Evolutionary conservation across 2,329 filamentous ascomycete genomes (phyloP), one percentile per base, ranked within the genome.

Genomic region (Cladophialophora psammophila): DNA sequence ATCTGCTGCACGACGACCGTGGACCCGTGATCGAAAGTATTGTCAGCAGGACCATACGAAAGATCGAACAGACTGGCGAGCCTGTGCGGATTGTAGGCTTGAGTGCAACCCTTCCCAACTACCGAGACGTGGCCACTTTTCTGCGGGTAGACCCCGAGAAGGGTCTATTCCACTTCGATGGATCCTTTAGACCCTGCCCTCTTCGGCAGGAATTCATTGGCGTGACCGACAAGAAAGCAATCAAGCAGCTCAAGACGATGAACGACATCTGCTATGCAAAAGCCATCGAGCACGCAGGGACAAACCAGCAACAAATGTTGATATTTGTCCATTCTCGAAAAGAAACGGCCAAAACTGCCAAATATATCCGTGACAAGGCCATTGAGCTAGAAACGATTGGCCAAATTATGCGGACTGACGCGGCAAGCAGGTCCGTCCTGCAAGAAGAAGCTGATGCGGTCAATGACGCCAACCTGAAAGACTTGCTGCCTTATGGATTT

Each of bases 201-300:
- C 80, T 99, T 73, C 93, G 92, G 74, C 95, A 99, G 77, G 96
- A 99, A 78, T 99, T 98, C 76, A 92, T 99, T 72, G 95, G 95
- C 61, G 91, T 99, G 52, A 97, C 94, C 0, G 95, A 99, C 73
- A 96, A 95, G 82, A 98, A 98, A 78, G 92, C 95, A 5, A 99
- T 99, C 81, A 99, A 98, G 81, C 95, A 99, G 78, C 84, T 99
- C 63, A 97, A 98, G 85, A 96, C 92, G 0, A 99, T 99, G 95
- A 99, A 99, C 76, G 95, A 99, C 74, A 94, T 99, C 63, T 97
- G 93, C 65, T 99, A 99, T 79, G 96, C 90, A 71, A 99, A 99
- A 79, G 94, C 97, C 34, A 87, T 99, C 63, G 95, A 99, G 79
- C 94, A 98, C 76, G 94, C 97, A 35, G 95, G 95, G 6, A 90